Conservation (phyloP, 2,329 filamentous ascomycete species). For the Leptodontidium sp. region DNA sequence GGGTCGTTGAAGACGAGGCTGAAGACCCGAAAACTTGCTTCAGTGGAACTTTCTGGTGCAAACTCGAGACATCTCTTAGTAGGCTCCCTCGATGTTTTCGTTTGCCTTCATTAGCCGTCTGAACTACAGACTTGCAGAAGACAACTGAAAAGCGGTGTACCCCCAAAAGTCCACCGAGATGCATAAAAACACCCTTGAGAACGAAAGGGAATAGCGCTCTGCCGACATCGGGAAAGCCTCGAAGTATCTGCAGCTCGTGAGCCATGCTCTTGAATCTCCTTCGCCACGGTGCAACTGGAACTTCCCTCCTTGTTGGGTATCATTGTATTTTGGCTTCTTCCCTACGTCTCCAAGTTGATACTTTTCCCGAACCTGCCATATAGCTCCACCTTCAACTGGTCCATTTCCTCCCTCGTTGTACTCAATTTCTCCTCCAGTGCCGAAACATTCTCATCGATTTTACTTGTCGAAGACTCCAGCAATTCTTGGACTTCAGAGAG, state of each 20-base stretch:
- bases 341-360: slow-evolving; percentile 91
- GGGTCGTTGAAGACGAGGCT: not conserved
- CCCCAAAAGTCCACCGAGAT: not conserved
- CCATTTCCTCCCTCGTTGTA: slow-evolving; percentile 84
- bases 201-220: not conserved
- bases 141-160: not conserved
- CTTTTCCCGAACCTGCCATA: slow-evolving; percentile 96
- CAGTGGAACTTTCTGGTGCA: not conserved
- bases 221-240: not conserved
- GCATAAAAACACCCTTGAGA: not conserved
- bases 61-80: not conserved
- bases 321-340: slow-evolving; percentile 33
- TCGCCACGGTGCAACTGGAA: slow-evolving; percentile 3
- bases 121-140: not conserved
- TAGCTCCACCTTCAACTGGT: slow-evolving; percentile 85
- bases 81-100: not conserved
- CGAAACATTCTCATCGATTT: slow-evolving; percentile 79
- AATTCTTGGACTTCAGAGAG: slow-evolving; percentile 88
- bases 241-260: not conserved
- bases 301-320: slow-evolving; percentile 32
- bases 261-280: not conserved
- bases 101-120: not conserved
- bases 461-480: slow-evolving; percentile 73
- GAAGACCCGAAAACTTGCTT: not conserved
- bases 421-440: slow-evolving; percentile 79